phyloP scores from a whole-genome alignment of 1,284 basidiomycete species.

The Schizophyllum amplum region DNA sequence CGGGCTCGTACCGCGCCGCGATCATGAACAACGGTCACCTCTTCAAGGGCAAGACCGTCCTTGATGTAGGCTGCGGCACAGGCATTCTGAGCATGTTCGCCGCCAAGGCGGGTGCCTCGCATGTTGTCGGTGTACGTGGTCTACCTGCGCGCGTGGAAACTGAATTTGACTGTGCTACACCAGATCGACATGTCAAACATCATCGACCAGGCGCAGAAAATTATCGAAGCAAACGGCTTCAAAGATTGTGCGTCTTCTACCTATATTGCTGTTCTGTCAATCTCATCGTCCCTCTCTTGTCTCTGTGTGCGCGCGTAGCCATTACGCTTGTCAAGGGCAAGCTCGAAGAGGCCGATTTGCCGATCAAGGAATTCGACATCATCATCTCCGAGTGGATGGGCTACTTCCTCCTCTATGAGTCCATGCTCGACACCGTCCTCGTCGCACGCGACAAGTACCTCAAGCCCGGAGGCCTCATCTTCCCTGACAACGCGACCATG shows the following conservation, averaged over 20 bases:
- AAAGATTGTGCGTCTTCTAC: conserved; percentile 66
- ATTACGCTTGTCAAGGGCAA: conserved; percentile 98
- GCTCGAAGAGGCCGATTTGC: conserved; percentile 86
- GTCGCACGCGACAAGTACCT: conserved; percentile 97
- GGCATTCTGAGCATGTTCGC: conserved; percentile 99
- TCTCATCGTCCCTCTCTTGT: too few relatives aligned
- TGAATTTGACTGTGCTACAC: conserved; percentile 8
- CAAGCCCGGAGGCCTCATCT: conserved; percentile 84
- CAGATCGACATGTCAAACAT: conserved; percentile 99
- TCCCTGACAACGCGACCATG: conserved; percentile 92
- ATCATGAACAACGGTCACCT: conserved; percentile 94
- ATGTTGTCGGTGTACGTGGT: conserved; percentile 81
- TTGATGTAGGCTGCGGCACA: conserved; percentile 98
- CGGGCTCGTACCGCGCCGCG: conserved; percentile 89
- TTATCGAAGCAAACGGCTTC: conserved; percentile 95
- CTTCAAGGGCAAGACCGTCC: conserved; percentile 94
- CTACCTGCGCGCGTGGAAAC: neutral
- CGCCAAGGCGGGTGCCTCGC: conserved; percentile 93
- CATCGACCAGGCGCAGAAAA: conserved; percentile 97
- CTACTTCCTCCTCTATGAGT: conserved; percentile 94
- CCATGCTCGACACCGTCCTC: conserved; percentile 98
- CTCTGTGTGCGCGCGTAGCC: too few relatives aligned
- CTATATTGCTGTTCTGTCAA: conserved; percentile 3
- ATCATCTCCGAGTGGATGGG: conserved; percentile 99
- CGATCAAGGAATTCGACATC: conserved; percentile 89